Conservation (phyloP, 345 rosid genomes). For the Populus nigra region DNA sequence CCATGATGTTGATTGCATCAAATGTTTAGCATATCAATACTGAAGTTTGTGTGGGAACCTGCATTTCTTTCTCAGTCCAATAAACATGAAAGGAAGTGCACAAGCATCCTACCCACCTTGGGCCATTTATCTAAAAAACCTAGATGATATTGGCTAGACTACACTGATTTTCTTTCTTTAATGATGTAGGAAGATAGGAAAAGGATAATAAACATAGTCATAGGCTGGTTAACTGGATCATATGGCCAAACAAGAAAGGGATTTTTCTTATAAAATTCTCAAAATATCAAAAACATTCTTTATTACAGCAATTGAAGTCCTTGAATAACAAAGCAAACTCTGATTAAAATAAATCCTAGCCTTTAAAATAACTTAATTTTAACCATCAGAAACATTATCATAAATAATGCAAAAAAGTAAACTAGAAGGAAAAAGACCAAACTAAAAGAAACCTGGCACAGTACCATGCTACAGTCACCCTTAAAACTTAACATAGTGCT, state of each 20-base stretch:
- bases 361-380: background rate
- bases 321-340: background rate
- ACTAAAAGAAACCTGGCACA: background rate
- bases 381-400: background rate
- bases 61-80: background rate
- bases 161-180: background rate
- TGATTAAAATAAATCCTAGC: background rate
- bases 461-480: background rate
- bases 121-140: background rate
- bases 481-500: background rate
- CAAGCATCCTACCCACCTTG: background rate
- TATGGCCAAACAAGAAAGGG: background rate
- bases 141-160: background rate
- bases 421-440: background rate
- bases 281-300: background rate
- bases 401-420: background rate
- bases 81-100: background rate
- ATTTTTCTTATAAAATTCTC: background rate
- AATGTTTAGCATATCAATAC: background rate
- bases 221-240: background rate
- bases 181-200: background rate
- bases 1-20: background rate
- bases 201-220: background rate
- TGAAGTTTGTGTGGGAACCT: background rate
- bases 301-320: background rate